Evolutionary conservation across 2,329 filamentous ascomycete genomes (phyloP).

Genomic region (Sphaerulina populicola): DNA sequence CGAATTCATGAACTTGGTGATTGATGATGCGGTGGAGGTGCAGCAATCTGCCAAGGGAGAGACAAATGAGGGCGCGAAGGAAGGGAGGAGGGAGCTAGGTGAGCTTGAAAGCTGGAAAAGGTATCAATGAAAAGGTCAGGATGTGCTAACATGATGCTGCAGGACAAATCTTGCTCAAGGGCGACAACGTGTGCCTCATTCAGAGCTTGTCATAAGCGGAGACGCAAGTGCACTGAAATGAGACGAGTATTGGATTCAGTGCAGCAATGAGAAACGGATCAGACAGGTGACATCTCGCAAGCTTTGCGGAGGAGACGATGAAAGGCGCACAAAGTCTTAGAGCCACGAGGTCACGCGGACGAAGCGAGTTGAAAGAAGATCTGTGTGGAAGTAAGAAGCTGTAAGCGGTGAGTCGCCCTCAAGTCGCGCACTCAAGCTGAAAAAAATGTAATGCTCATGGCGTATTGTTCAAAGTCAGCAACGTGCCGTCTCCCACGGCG

Average conservation of each 20-base stretch:
- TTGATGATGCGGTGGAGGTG: slow-evolving; percentile 92
- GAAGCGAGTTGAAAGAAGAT: too few relatives aligned
- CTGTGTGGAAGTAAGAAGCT: background rate
- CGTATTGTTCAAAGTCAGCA: slow-evolving; percentile 53
- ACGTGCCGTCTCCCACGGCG: slow-evolving; percentile 28
- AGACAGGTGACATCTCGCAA: background rate
- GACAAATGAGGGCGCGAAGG: slow-evolving; percentile 19
- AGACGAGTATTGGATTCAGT: background rate
- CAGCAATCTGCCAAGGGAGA: slow-evolving; percentile 37
- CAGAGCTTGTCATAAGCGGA: slow-evolving; percentile 33
- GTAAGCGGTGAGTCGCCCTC: slow-evolving; percentile 11
- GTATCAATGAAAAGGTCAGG: background rate
- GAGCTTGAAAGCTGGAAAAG: background rate
- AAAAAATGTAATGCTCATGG: slow-evolving; percentile 47
- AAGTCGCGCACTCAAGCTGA: slow-evolving; percentile 6
- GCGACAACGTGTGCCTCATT: slow-evolving; percentile 79
- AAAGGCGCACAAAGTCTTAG: background rate
- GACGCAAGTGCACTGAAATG: background rate
- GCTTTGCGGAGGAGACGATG: background rate
- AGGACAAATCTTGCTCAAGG: slow-evolving; percentile 82
- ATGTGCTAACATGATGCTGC: slow-evolving; percentile 4
- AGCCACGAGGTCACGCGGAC: too few relatives aligned
- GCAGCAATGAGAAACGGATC: background rate
- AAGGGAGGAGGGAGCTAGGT: slow-evolving; percentile 18
- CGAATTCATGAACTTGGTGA: slow-evolving; percentile 98